These are phyloP conservation scores for Marvania coccoides DNA, from an alignment of 139 green algal species.

Conservation along the genomic window DNA sequence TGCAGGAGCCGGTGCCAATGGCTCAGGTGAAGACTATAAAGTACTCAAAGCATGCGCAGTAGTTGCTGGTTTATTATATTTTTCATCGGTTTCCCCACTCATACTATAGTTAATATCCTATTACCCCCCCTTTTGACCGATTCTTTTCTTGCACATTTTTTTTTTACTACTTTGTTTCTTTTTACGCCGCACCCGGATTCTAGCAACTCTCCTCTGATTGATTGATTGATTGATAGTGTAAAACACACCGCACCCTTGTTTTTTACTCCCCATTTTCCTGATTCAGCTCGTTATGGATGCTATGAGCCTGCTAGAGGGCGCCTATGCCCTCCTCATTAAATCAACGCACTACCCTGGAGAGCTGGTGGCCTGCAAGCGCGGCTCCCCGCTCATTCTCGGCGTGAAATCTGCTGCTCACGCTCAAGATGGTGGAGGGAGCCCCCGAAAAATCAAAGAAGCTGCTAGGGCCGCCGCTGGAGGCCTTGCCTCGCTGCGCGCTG, in stretches of 20 bases:
- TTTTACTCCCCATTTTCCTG: too few species aligned
- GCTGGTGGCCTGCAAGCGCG: conserved; percentile 93
- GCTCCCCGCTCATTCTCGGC: conserved; percentile 87
- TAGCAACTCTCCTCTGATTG: too few species aligned
- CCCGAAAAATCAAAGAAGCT: neutral
- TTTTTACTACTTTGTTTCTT: too few species aligned
- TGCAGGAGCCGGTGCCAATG: conserved; percentile 50
- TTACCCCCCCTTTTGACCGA: too few species aligned
- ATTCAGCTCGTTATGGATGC: conserved; percentile 93
- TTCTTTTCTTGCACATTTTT: too few species aligned
- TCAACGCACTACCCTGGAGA: conserved; percentile 88
- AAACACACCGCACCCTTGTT: too few species aligned
- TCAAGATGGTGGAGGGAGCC: neutral
- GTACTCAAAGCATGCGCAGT: neutral
- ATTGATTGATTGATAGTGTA: too few species aligned
- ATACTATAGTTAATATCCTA: too few species aligned
- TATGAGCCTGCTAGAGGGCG: conserved; percentile 91
- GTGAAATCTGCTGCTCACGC: conserved; percentile 38
- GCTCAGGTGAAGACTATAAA: conserved; percentile 61
- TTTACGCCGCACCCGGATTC: too few species aligned
- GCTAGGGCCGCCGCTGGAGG: neutral
- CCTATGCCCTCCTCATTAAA: conserved; percentile 96
- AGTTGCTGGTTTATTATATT: too few species aligned
- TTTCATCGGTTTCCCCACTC: too few species aligned
- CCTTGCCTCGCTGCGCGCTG: neutral